These are phyloP conservation scores for Fusarium illudens DNA, from an alignment of 2,329 filamentous ascomycete genomes.

Conservation along the genomic window DNA sequence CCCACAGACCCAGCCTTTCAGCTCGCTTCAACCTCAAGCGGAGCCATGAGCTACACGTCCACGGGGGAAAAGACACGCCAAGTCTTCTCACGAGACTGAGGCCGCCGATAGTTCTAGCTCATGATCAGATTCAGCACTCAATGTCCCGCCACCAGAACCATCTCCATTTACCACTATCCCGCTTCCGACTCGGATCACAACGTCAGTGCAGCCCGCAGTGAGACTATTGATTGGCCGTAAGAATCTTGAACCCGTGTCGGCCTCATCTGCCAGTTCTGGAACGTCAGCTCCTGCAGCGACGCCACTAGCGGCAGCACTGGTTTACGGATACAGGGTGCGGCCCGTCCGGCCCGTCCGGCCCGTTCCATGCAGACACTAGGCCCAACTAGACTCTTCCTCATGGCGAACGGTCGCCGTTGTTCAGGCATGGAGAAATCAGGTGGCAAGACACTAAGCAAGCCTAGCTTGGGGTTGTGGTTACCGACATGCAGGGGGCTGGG, in stretches of 20 bases:
- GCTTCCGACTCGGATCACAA: not conserved
- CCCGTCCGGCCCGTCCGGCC: not conserved
- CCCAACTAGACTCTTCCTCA: not conserved
- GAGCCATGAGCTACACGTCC: not conserved
- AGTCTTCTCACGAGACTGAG: not conserved
- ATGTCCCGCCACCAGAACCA: not conserved
- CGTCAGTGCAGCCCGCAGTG: not conserved
- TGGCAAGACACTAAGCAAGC: too few relatives aligned
- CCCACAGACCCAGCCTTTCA: not conserved
- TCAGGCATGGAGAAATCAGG: not conserved
- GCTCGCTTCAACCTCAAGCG: not conserved
- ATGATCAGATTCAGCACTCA: not conserved
- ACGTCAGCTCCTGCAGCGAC: not conserved
- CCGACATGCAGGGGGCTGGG: not conserved
- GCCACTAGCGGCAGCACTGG: not conserved
- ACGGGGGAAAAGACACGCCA: not conserved
- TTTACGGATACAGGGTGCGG: not conserved
- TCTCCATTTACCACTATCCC: not conserved
- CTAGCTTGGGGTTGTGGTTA: not conserved
- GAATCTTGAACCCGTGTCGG: not conserved
- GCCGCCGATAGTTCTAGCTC: not conserved
- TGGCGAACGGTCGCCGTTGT: not conserved
- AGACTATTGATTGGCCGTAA: not conserved
- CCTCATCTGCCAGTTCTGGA: not conserved
- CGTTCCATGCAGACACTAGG: not conserved